Base-by-base conservation (phyloP, 129 eudicot genomes). In the Arctium minus region DNA sequence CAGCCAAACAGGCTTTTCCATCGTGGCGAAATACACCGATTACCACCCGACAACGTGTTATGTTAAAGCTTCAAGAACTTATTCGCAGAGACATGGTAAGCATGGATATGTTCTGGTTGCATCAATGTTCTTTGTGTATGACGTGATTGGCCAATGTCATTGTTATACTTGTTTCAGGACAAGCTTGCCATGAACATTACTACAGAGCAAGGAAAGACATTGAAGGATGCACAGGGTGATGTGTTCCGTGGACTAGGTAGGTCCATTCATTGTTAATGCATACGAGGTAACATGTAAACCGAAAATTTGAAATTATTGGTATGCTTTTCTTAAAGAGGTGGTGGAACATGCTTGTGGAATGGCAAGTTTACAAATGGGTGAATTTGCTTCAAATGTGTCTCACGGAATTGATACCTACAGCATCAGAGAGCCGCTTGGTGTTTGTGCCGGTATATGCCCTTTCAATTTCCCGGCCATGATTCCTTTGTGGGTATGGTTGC, bases 381-480 rank as follows among this genome's bases (percentile, higher is more conserved):
- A 96, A 81, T 96, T 80, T 89, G 87, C 88, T 60, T 88, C 99
- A 80, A 96, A 96, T 72, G 98, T 96, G n/a, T 89, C 99, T 64
- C 90, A 83, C 76, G 99, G 99, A 77, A 93, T 93, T 84, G 99
- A 96, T 88, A 93, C 99, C 65, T 96, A 96, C 69, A 96, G 99
- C 90, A 67, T 93, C 29, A 96, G 97, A 79, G 99, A 96, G 85
- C 99, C 99, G 6, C 96, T 96, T 75, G 99, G 99, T 67, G 98
- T 96, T 78, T 96, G 99, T 89, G 99, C 99, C 38, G 99, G 99
- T 73, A 96, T 96, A 76, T 96, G 99, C 78, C 99, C 99, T 68
- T 96, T 96, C 81, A 96, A 96, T 88, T 96, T 96, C 83, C 99
- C 99, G 7, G 99, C 99, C 48, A 96, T 96, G 99, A 92, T 96